Evolutionary conservation across 1,284 basidiomycete species (phyloP), one percentile per base, ranked within the genome.

Genomic region (Dichomitus squalens): DNA sequence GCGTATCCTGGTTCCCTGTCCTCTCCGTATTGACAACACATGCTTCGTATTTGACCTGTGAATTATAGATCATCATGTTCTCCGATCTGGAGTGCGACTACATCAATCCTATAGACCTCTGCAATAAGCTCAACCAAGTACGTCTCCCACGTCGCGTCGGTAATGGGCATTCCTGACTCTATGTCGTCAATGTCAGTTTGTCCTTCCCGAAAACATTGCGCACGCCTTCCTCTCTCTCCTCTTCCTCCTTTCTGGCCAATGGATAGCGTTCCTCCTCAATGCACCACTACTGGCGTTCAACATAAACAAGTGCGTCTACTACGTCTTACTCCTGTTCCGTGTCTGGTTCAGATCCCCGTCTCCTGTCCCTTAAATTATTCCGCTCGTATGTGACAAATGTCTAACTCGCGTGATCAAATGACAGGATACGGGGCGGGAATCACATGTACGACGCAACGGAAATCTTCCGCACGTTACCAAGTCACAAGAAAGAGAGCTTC

Each of bases 391-490:
- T 31, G 29, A 11, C 29, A 11, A 31, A 31, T 43, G n/a, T 40
- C 43, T 55, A 38, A 16, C 34, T 55, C 52, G 36, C 41, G 5
- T 5, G 5, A 31, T 33, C 49, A 44, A 29, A 34, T 49, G 21
- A 33, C 27, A 98, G 95, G 77, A 94, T 98, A 71, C 85, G 92
- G 70, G 89, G 89, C 74, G 95, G 95, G 71, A 92, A 92, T 70
- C 96, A 98, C 77, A 96, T 98, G 92, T 96, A 98, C 72, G 96
- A 99, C 74, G 96, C 96, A 52, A 99, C 97, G 31, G 97, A 99
- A 76, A 99, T 99, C 68, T 99, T 99, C 84, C 85, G 97, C 65
- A 96, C 96, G 61, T 77, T 99, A 46, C 87, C 90, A 16, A 87
- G 83, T 39, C 97, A 98, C 77, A 99, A 99, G 80, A 98, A 96